Percentiles rank a stretch among this genome's conserved stretches.
Evolutionary conservation across 192 early-diverging fungal species (phyloP).

Genomic region (Entomortierella chlamydospora): DNA sequence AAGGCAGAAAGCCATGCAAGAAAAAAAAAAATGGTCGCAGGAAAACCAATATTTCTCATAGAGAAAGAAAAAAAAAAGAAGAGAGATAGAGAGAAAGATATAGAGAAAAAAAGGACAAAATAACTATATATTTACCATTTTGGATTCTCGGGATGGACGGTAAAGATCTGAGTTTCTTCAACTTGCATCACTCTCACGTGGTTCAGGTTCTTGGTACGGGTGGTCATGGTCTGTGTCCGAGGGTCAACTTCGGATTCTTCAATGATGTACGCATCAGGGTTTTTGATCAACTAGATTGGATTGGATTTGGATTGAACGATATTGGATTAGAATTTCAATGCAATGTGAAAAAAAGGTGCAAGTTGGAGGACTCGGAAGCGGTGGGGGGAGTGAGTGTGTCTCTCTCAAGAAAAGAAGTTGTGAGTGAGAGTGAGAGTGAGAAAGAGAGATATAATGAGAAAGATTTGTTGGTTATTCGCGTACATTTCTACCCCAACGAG

Average conservation of each 20-base stretch:
- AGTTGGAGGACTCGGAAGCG: no score
- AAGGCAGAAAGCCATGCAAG: not conserved
- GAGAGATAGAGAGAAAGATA: not conserved
- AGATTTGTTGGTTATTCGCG: no score
- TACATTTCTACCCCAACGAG: conserved; percentile 85
- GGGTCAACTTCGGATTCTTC: conserved; percentile 92
- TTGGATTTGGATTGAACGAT: not conserved
- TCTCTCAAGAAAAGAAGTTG: no score
- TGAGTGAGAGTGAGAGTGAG: no score
- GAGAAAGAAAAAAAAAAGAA: not conserved
- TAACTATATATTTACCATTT: conserved; percentile 46
- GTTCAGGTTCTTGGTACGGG: conserved; percentile 88
- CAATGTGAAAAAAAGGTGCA: no score
- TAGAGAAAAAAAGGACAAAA: not conserved
- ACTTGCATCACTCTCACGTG: conserved; percentile 94
- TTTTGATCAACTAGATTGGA: conserved; percentile 75
- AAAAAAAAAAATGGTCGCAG: no score
- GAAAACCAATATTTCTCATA: not conserved
- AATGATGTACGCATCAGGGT: conserved; percentile 89
- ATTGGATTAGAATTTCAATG: not conserved
- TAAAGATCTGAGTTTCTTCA: conserved; percentile 89
- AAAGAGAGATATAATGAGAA: not conserved
- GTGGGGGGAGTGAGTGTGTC: no score
- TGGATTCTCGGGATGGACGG: conserved; percentile 61
- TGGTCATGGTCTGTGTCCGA: conserved; percentile 78